Evolutionary conservation across 2,329 filamentous ascomycete species (phyloP), one percentile per base, ranked within the genome.

Genomic region (Pezizomycotina sp.): DNA sequence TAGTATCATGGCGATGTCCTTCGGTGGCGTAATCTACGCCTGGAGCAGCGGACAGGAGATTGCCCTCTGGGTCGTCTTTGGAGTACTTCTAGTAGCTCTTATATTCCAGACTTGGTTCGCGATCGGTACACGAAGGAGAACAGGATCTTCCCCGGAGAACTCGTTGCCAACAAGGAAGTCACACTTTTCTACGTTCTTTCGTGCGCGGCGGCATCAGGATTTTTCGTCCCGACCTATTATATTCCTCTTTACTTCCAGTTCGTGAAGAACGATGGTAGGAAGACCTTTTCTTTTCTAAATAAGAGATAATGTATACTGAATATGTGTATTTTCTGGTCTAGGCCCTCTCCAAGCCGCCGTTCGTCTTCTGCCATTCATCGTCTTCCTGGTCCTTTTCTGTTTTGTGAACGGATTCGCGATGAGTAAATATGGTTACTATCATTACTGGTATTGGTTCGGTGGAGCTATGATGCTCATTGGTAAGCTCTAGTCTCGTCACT

Each of bases 241-340:
- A 61, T 65, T 5, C 67, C 68, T 0, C 53, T 70, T 1, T 69
- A 60, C 53, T 69, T 69, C 50, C 62, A 66, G 38, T 71, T 69
- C 48, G 58, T 57, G 0, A 56, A 54, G 2, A 60, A 60, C 4
- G 62, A 64, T 26, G 51, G n/a, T n/a, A n/a, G n/a, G n/a, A n/a
- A n/a, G n/a, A n/a, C n/a, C n/a, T n/a, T n/a, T n/a, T n/a, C n/a
- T n/a, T n/a, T n/a, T n/a, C n/a, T n/a, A n/a, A n/a, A n/a, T n/a
- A n/a, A n/a, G n/a, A n/a, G n/a, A n/a, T n/a, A n/a, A n/a, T n/a
- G n/a, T n/a, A n/a, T n/a, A n/a, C n/a, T n/a, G n/a, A n/a, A n/a
- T n/a, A n/a, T n/a, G n/a, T n/a, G n/a, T n/a, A n/a, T n/a, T n/a
- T n/a, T n/a, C n/a, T n/a, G n/a, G n/a, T n/a, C n/a, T n/a, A n/a